Base-by-base conservation (phyloP, 2,329 filamentous ascomycete species). In the Orbilia quercus region DNA sequence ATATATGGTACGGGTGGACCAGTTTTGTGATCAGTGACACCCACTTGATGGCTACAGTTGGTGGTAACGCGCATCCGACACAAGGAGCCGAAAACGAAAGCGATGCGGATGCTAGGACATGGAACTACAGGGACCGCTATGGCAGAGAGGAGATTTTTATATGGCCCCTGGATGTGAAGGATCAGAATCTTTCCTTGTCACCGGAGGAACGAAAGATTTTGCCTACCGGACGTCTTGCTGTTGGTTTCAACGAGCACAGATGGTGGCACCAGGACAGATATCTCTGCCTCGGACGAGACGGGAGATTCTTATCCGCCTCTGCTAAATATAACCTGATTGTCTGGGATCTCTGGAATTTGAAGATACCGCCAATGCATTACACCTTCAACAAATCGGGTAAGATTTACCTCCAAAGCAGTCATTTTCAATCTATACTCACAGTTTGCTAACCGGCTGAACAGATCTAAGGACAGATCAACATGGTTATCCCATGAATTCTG, bases 11-110 rank as follows among this genome's bases (percentile, higher is more conserved):
- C 40, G 75, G 76, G 36, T 77, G 76, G 76, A 73, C 74, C n/a
- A 76, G 76, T 23, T 76, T 77, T 42, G 65, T 75, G 6, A 64
- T 77, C n/a, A 75, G 66, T 20, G 76, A 77, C 18, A 75, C 76
- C 0, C 60, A 76, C 31, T 54, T 77, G 7, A 53, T 76, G 25
- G 76, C 76, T 12, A 75, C 67, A 7, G 60, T 77, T 14, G 76
- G 76, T 4, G 76, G 76, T 2, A 58, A 75, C 42, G 60, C 65
- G 9, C 62, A 64, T 28, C n/a, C 34, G 12, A 22, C 36, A 4
- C n/a, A 55, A 28, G 66, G 67, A 28, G 71, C 69, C 2, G 71
- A 74, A 18, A 55, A 74, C 20, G 36, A 47, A 62, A 54, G 45
- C n/a, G 28, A 74, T 22, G 54, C 53, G 31, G n/a, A 45, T 1